These are phyloP conservation scores for Lithospermum erythrorhizon DNA, from an alignment of 257 asterid genomes.

Conservation along the genomic window DNA sequence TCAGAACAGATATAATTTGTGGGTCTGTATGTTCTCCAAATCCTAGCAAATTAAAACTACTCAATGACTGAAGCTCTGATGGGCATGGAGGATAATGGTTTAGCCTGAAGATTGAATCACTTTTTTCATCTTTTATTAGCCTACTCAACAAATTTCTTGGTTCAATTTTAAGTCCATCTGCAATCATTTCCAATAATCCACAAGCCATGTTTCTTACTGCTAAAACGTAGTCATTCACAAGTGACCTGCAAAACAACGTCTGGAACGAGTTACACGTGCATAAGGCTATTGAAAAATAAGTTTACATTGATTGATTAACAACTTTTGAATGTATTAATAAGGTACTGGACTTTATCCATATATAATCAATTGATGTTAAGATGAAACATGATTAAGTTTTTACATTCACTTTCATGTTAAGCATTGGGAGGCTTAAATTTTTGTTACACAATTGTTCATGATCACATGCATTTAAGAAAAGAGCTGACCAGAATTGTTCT, in stretches of 20 bases:
- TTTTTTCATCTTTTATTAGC: conserved; percentile 11
- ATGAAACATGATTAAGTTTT: no score
- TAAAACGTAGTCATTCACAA: conserved; percentile 9
- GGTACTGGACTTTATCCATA: no score
- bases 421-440: no score
- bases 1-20: conserved; percentile 13
- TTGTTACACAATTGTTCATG: no score
- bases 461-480: not conserved
- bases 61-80: conserved; percentile 13
- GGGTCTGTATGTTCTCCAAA: conserved; percentile 27
- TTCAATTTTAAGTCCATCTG: conserved; percentile 13
- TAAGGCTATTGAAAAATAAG: no score
- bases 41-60: conserved; percentile 13
- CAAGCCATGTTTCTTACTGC: conserved; percentile 13
- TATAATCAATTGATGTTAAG: no score
- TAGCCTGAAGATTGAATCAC: conserved; percentile 17
- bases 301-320: no score
- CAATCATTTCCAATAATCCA: conserved; percentile 16
- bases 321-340: no score
- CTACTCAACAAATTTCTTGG: conserved; percentile 16
- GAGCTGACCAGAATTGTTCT: conserved; percentile 8
- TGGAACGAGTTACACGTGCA: no score
- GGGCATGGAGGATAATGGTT: conserved; percentile 19
- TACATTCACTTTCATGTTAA: no score
- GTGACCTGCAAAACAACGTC: not conserved